Conservation (phyloP, 495 filamentous ascomycete genomes). For the Podospora bellae-mahoneyi region DNA sequence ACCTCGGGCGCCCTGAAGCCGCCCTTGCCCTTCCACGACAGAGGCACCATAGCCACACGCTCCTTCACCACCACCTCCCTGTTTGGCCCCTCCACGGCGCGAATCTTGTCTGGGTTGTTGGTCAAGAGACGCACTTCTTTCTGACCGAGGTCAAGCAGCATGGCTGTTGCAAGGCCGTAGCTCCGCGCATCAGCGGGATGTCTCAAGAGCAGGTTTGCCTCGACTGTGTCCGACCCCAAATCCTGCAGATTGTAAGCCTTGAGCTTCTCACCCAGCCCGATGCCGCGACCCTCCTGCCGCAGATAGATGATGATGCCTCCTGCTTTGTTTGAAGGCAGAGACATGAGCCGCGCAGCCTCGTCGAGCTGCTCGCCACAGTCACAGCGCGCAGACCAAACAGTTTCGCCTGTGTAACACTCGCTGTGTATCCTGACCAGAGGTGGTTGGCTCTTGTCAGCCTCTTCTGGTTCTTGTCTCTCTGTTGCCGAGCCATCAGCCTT, state of each 20-base stretch:
- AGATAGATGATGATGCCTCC: slow-evolving; percentile 94
- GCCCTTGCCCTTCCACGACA: slow-evolving; percentile 82
- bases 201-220: slow-evolving; percentile 85
- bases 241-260: slow-evolving; percentile 99
- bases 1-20: slow-evolving; percentile 86
- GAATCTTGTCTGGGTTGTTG: slow-evolving; percentile 98
- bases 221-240: slow-evolving; percentile 89
- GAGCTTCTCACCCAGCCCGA: slow-evolving; percentile 89
- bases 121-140: slow-evolving; percentile 79
- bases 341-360: slow-evolving; percentile 93
- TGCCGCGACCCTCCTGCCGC: slow-evolving; percentile 92
- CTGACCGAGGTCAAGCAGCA: slow-evolving; percentile 80
- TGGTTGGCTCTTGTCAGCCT: slow-evolving; percentile 12
- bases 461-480: neutral
- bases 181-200: slow-evolving; percentile 93
- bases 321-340: slow-evolving; percentile 59
- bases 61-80: slow-evolving; percentile 85
- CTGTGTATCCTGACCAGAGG: slow-evolving; percentile 94
- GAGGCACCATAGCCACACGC: slow-evolving; percentile 90
- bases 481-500: neutral
- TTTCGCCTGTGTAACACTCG: slow-evolving; percentile 98
- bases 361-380: slow-evolving; percentile 98
- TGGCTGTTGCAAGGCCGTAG: slow-evolving; percentile 92
- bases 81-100: slow-evolving; percentile 87
- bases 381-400: slow-evolving; percentile 94